Evolutionary conservation across 495 filamentous ascomycete genomes (phyloP), one percentile per base, ranked within the genome.

Genomic region (Penicillium dipodomyicola): DNA sequence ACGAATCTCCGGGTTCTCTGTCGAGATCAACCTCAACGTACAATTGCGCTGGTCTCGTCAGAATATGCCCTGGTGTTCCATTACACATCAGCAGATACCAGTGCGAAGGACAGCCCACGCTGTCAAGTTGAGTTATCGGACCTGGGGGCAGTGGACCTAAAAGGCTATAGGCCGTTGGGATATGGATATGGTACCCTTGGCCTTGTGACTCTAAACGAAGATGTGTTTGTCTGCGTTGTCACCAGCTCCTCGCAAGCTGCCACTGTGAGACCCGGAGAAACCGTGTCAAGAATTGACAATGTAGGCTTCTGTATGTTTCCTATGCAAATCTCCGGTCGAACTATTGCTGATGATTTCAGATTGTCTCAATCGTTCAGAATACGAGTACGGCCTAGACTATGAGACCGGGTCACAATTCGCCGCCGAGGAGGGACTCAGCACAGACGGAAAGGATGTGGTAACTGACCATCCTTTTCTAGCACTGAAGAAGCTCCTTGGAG

Each of bases 161-260:
- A 75, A 55, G 86, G 87, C 30, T 97, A 91, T 70, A 82, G 85
- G 49, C 75, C 85, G 4, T 68, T 96, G 40, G 87, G 86, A 42
- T 83, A 85, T n/a, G 89, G 91, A 33, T 84, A 91, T 62, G 94
- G 94, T 30, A 97, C 92, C 2, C 80, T 98, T 51, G 94, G 94
- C 1, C 76, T 98, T 37, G 90, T 97, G 57, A 92, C 92, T 2
- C 79, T 97, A 46, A 82, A 83, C 45, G 79, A 84, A 27, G 93
- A 96, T 80, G 84, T 96, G 15, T 98, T 97, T 65, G 79, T 98
- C 19, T 94, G 91, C 60, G 87, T 96, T n/a, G 86, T 98, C 27
- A 95, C 85, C 39, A 79, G 82, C 40, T 86, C 90, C 37, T 80
- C 80, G 8, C 83, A 84, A 45, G 92, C 92, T 19, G 95, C 94